Evolutionary conservation across 202 grass and related monocot species (phyloP).

Genomic region (Elaeis oleifera): DNA sequence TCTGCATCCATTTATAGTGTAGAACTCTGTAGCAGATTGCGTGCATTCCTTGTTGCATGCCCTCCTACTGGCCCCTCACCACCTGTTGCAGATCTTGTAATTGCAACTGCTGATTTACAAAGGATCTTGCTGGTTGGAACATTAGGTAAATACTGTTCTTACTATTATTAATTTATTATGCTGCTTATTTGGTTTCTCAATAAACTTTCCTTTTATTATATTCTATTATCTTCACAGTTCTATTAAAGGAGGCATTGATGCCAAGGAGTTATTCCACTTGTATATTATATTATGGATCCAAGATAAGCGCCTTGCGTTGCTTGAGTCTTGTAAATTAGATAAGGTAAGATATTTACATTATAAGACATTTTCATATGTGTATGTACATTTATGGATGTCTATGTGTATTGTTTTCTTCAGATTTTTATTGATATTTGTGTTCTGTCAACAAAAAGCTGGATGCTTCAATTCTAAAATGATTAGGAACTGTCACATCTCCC

Average conservation of each 20-base stretch:
- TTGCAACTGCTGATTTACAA: constrained; percentile 91
- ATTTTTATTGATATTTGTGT: no score
- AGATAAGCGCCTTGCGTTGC: constrained; percentile 74
- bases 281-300: constrained; percentile 99
- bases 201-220: not conserved
- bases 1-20: constrained; percentile 72
- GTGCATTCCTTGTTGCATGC: constrained; percentile 78
- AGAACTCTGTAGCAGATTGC: constrained; percentile 77
- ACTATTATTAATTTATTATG: not conserved
- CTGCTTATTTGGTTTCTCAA: not conserved
- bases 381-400: no score
- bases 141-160: constrained; percentile 50
- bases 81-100: constrained; percentile 85
- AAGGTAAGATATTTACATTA: constrained; percentile 40
- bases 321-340: constrained; percentile 87
- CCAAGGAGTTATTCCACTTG: constrained; percentile 95
- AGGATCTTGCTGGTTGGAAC: constrained; percentile 86
- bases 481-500: no score
- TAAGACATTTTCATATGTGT: not conserved
- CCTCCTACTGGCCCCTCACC: constrained; percentile 77
- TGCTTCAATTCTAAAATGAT: no score
- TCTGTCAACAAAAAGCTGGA: no score
- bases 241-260: constrained; percentile 85
- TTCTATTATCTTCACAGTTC: constrained; percentile 35
- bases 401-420: no score